A percentile compares a stretch with the other conserved stretches of the same genome.
These are phyloP conservation scores for Vitis hybrid DNA, from an alignment of 177 flowering plant genomes.

Conservation along the genomic window DNA sequence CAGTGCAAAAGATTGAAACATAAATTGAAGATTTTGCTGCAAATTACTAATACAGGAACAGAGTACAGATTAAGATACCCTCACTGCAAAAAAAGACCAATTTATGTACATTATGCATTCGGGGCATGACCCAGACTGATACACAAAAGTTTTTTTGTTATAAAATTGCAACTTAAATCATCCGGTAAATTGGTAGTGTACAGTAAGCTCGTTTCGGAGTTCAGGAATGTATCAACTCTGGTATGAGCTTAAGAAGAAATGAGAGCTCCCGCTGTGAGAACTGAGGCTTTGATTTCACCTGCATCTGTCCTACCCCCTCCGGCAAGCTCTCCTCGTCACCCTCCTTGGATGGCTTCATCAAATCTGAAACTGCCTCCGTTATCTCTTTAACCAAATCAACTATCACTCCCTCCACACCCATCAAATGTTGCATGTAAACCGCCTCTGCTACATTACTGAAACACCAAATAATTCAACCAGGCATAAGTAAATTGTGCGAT, in stretches of 20 bases:
- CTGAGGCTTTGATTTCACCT: slow-evolving; percentile 37
- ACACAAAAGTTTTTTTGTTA: too few relatives aligned
- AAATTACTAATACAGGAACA: too few relatives aligned
- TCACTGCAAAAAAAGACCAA: too few relatives aligned
- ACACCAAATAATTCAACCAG: neutral
- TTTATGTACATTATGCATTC: neutral
- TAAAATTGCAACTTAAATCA: too few relatives aligned
- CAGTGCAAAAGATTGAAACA: too few relatives aligned
- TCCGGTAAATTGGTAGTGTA: neutral
- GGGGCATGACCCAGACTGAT: too few relatives aligned
- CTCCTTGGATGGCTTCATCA: slow-evolving; percentile 36
- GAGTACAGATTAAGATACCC: too few relatives aligned
- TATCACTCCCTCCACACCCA: slow-evolving; percentile 95
- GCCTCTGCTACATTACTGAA: slow-evolving; percentile 85
- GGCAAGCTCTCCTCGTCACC: slow-evolving; percentile 20
- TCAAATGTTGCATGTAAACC: slow-evolving; percentile 83
- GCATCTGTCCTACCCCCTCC: slow-evolving; percentile 19
- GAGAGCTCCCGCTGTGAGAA: slow-evolving; percentile 59
- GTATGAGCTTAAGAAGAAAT: slow-evolving; percentile 60
- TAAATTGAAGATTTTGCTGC: too few relatives aligned
- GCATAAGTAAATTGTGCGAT: too few relatives aligned
- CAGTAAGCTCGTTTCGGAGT: too few relatives aligned
- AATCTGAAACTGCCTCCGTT: slow-evolving; percentile 48
- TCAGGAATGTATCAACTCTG: slow-evolving; percentile 42
- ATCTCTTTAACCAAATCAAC: slow-evolving; percentile 84